Conservation (phyloP, 805 yeast species). For the Nakazawaea sp. region DNA sequence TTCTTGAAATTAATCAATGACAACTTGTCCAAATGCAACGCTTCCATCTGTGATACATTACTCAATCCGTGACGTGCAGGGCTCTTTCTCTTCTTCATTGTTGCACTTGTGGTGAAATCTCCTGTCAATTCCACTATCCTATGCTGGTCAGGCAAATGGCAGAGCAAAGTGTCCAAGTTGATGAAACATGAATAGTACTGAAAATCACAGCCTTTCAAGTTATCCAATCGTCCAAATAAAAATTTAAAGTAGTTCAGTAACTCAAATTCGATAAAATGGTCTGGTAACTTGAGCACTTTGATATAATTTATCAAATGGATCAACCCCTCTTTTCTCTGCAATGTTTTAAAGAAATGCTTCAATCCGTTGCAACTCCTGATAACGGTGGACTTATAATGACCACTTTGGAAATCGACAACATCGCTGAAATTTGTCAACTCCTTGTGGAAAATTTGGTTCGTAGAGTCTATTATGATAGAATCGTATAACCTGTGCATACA, state of each 20-base stretch:
- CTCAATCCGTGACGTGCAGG: conserved; percentile 1
- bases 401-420: conserved; percentile 10
- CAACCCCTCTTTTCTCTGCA: conserved; percentile 9
- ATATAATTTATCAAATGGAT: conserved; percentile 13
- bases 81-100: conserved; percentile 6
- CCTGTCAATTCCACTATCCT: conserved; percentile 13
- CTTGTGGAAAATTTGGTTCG: conserved; percentile 16
- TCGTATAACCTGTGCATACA: conserved; percentile 15
- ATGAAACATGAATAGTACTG: conserved; percentile 17
- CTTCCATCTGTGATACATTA: background rate
- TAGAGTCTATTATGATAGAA: conserved; percentile 18
- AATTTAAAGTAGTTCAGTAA: conserved; percentile 12
- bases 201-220: conserved; percentile 15
- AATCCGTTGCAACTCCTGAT: conserved; percentile 18
- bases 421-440: conserved; percentile 15
- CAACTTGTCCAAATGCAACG: conserved; percentile 9
- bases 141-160: conserved; percentile 2
- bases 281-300: conserved; percentile 18
- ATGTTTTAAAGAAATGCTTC: conserved; percentile 16
- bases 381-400: conserved; percentile 9
- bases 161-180: conserved; percentile 11
- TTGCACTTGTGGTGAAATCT: conserved; percentile 8
- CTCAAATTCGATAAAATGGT: conserved; percentile 18
- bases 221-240: conserved; percentile 12
- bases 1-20: conserved; percentile 10